Percentiles rank a stretch among this genome's conserved stretches.
phyloP scores from a whole-genome alignment of 129 eudicot genomes.

The Artemisia tridentata region DNA sequence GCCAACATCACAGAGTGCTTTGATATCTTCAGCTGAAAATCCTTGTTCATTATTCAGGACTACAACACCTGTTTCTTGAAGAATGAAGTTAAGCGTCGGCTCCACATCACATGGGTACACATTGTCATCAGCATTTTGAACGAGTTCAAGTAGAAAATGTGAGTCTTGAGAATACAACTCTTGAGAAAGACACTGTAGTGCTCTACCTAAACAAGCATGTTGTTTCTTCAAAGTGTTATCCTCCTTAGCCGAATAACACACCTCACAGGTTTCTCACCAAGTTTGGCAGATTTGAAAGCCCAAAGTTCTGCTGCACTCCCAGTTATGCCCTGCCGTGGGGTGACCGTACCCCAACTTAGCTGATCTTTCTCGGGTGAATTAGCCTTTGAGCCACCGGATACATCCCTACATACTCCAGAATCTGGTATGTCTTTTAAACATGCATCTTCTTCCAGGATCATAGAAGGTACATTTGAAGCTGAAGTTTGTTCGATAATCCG shows the following conservation, averaged over 20 bases:
- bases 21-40: no score
- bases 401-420: conserved; percentile 4
- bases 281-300: conserved; percentile 48
- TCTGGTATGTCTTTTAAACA: not conserved
- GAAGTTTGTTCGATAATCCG: not conserved
- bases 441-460: not conserved
- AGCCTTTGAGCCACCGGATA: not conserved
- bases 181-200: conserved; percentile 92
- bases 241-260: conserved; percentile 59
- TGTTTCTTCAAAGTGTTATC: conserved; percentile 73
- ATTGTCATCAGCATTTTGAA: no score
- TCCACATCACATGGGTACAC: no score
- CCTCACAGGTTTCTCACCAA: conserved; percentile 27
- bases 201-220: conserved; percentile 94
- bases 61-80: no score
- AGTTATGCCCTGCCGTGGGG: conserved; percentile 42
- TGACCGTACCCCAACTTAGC: conserved; percentile 16
- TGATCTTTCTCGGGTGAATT: not conserved
- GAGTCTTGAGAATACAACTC: conserved; percentile 95
- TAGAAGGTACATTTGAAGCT: not conserved
- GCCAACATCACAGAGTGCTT: no score
- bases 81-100: no score
- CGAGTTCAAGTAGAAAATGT: conserved; percentile 96
- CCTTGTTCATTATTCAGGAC: no score
- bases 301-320: conserved; percentile 61